Conservation (phyloP, 495 filamentous ascomycete genomes). For the Neurospora sp. region DNA sequence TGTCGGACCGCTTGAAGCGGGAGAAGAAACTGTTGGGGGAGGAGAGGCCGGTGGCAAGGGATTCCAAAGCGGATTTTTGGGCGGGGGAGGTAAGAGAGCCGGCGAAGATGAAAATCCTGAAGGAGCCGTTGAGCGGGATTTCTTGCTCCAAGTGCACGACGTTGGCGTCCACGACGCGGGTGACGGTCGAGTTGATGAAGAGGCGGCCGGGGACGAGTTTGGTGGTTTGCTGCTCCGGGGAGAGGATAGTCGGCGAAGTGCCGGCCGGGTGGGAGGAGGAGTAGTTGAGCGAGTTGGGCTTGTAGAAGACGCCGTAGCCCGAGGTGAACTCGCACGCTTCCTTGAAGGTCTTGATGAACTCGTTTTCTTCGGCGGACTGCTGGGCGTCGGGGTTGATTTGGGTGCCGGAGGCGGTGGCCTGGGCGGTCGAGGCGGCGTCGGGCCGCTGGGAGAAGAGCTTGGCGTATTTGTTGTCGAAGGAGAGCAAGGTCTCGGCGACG, state of each 20-base stretch:
- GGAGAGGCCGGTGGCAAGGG: slow-evolving; percentile 42
- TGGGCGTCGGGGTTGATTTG: slow-evolving; percentile 10
- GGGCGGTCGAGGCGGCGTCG: slow-evolving; percentile 39
- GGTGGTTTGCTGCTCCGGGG: slow-evolving; percentile 46
- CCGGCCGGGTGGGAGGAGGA: slow-evolving; percentile 61
- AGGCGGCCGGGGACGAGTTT: slow-evolving; percentile 59
- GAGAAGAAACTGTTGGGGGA: slow-evolving; percentile 61
- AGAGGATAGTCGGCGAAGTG: slow-evolving; percentile 20
- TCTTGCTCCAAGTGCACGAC: slow-evolving; percentile 82
- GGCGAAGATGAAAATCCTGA: slow-evolving; percentile 75
- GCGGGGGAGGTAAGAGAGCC: slow-evolving; percentile 51
- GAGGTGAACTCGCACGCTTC: slow-evolving; percentile 62
- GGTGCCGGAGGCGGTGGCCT: slow-evolving; percentile 26
- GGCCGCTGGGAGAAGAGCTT: slow-evolving; percentile 55
- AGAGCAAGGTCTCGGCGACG: slow-evolving; percentile 59
- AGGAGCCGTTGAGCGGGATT: slow-evolving; percentile 76
- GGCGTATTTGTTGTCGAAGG: slow-evolving; percentile 65
- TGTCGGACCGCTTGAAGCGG: slow-evolving; percentile 50
- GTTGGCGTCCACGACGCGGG: slow-evolving; percentile 75
- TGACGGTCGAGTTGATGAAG: slow-evolving; percentile 66
- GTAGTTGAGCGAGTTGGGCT: slow-evolving; percentile 49
- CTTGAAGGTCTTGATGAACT: slow-evolving; percentile 60
- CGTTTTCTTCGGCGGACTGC: slow-evolving; percentile 46
- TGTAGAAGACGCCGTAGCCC: slow-evolving; percentile 61
- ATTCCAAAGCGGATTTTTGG: slow-evolving; percentile 21